Evolutionary conservation across 805 yeast genomes (phyloP), one percentile per base, ranked within the genome.

Genomic region (Candida dendrica): DNA sequence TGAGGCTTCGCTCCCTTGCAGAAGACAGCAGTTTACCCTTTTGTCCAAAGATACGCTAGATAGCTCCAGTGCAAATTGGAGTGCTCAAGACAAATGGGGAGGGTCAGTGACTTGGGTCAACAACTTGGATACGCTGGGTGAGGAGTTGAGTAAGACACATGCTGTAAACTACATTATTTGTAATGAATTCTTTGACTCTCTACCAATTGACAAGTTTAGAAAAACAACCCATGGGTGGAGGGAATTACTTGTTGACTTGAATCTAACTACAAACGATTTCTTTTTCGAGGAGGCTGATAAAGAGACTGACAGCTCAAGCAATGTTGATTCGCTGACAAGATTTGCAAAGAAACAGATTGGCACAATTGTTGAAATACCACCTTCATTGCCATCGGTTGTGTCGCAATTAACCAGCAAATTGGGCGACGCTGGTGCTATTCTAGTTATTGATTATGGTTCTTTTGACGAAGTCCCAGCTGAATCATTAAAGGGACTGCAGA

Each of bases 171-270:
- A 76, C 55, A 68, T 84, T 5, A 58, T 87, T 41, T 93, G 95
- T 0, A 95, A 87, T 56, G 95, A 87, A 59, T 87, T 87, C 53
- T 87, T 82, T 55, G 95, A 87, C 61, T 95, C 95, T 0, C 64
- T 87, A 42, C 95, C 95, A 0, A 79, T 87, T 19, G 79, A 81
- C 48, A 74, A 80, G 47, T 86, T 83, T 55, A 70, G 72, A 41
- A 73, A 71, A 47, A 78, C 82, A 0, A 66, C 68, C 15, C 61
- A 77, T 14, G 91, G 91, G 0, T 87, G 95, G 95, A 66, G 90
- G 49, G 95, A 87, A 55, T 67, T 75, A 19, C 50, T 83, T 33
- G 93, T 87, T 27, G 91, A 84, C 57, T 74, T 56, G 45, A 52
- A 49, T 11, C 42, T 48, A 3, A 46, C 48, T 2, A 40, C 47